Evolutionary conservation across 2,329 filamentous ascomycete genomes (phyloP), one percentile per base, ranked within the genome.

Genomic region (Penicillium sp.): DNA sequence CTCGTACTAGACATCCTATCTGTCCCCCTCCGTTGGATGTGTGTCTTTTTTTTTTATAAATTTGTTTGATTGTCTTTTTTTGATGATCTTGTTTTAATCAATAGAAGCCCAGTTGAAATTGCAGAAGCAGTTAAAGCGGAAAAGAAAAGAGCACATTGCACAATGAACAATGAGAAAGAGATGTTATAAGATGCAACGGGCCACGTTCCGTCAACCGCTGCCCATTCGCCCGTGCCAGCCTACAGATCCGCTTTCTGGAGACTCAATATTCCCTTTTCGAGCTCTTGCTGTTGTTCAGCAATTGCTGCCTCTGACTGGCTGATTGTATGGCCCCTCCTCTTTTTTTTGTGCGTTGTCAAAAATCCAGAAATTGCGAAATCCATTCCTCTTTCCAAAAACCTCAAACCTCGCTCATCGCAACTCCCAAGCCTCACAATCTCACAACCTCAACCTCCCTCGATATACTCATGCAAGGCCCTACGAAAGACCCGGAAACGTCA

Each of bases 261-360:
- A 58, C 45, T 58, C 56, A 56, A 47, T 45, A 61, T 57, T 51
- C 58, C 58, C 49, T 53, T 55, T 57, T 61, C 29, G 54, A 55
- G 47, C 54, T 57, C 49, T 21, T 61, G 57, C 55, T 58, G 49
- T 52, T 53, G 27, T 48, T 46, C 27, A 46, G 22, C 42, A 43
- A 44, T 43, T 52, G 44, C 47, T 55, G 34, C 43, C 38, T 53
- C 43, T 54, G 55, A 59, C 60, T 55, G 55, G 55, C 55, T 59
- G 57, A 52, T 64, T 53, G 51, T 49, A 47, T 49, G 39, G 52
- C 60, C 47, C 47, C 49, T 58, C 46, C 22, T 48, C 6, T 29
- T 44, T 34, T 56, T 57, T 54, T 58, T 60, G 59, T 54, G 57
- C 48, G 53, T 53, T 55, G 54, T 36, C 49, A 34, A 39, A 16